Conservation (phyloP, 371 early-diverging fungal species). For the Mucor saturninus region DNA sequence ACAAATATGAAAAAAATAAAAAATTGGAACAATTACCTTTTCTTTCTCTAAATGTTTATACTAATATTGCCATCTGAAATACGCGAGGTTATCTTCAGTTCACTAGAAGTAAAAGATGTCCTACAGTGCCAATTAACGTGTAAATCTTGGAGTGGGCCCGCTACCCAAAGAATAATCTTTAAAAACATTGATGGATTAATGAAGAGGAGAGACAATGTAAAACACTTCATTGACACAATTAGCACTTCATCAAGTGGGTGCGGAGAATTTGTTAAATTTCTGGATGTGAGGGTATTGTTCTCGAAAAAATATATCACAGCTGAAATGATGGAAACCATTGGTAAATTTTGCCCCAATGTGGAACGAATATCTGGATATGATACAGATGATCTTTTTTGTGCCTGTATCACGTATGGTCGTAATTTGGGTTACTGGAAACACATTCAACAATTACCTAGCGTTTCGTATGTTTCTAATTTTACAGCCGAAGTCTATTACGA, state of each 20-base stretch:
- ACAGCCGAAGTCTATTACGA: not conserved
- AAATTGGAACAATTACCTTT: not conserved
- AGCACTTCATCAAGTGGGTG: not conserved
- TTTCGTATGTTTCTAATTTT: not conserved
- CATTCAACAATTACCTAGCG: not conserved
- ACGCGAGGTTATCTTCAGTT: not conserved
- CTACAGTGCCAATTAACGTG: conserved; percentile 1
- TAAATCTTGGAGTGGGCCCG: not conserved
- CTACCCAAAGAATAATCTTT: not conserved
- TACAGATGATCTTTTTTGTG: not conserved
- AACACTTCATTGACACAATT: not conserved
- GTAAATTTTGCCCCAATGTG: not conserved
- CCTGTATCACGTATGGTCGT: not conserved
- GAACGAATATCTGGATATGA: conserved; percentile 1
- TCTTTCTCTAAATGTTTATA: conserved; percentile 1
- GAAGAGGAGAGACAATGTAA: not conserved
- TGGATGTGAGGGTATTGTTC: not conserved
- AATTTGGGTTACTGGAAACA: not conserved
- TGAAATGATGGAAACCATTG: not conserved
- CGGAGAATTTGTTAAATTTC: not conserved
- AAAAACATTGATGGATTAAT: not conserved
- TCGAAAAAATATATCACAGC: not conserved
- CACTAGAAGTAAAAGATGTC: not conserved
- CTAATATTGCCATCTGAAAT: not conserved
- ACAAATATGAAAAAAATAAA: too few relatives aligned